Evolutionary conservation across 805 yeast species (phyloP), one percentile per base, ranked within the genome.

Genomic region (Candida namnaoensis): DNA sequence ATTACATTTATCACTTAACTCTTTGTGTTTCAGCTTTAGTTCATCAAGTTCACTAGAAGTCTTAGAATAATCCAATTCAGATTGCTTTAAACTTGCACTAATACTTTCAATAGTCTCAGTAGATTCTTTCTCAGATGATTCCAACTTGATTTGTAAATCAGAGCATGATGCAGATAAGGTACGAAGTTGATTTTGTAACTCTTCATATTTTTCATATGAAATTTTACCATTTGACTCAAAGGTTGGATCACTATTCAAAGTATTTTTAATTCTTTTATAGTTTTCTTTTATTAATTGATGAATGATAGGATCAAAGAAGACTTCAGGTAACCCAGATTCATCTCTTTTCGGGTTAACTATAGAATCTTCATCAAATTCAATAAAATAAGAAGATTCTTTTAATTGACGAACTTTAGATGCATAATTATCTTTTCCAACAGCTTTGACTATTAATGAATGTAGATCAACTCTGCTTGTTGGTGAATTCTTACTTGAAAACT

Each of bases 311-410:
- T 80, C 82, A 54, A 93, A 82, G 52, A 74, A 88, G 1, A 91
- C 83, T 44, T 78, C 76, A 0, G 98, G 99, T 35, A 91, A 70
- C 1, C 99, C 99, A 1, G 95, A 79, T 3, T 78, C 81, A 56
- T 88, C 96, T 47, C 74, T 72, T 5, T 68, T 67, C 2, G 80
- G 75, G 14, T 68, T 65, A 24, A 75, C 58, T 26, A 76, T 64
- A 23, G 66, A 64, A 2, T 70, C 71, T 4, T 69, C 72, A n/a
- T 72, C 77, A 47, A 75, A 82, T 41, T 75, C 72, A 9, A 73
- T 68, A 51, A 88, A 78, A 7, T 62, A 52, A 0, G 73, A 57
- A 43, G 70, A 67, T 38, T 83, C 84, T 46, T 80, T 77, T 50
- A 93, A 79, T 53, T 84, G 87, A 39, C 77, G 76, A 4, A 91